Percentiles rank a stretch among this genome's conserved stretches.
Conservation (phyloP, 148 eudicot species). For the Polygonum maritimum region DNA sequence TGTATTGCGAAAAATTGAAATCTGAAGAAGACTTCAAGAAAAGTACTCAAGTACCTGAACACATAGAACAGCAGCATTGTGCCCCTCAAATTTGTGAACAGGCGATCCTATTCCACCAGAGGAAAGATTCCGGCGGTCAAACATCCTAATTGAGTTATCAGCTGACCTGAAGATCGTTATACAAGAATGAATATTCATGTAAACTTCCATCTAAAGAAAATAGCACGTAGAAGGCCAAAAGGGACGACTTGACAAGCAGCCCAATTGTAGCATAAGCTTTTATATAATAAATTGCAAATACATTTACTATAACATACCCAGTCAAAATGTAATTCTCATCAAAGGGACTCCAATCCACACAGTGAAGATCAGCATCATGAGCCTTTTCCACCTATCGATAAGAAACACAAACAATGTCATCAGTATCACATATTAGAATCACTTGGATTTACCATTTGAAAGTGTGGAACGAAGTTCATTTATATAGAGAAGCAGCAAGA, state of each 20-base stretch:
- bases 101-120: conserved; percentile 62
- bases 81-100: conserved; percentile 81
- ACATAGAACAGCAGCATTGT: conserved; percentile 84
- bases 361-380: conserved; percentile 91
- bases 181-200: not conserved
- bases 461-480: not conserved
- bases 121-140: conserved; percentile 70
- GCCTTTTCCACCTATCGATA: conserved; percentile 79
- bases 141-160: conserved; percentile 71
- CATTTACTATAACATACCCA: conserved; percentile 42
- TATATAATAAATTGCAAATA: conserved; percentile 4
- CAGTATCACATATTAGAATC: not conserved
- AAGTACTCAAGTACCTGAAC: conserved; percentile 51
- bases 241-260: not conserved
- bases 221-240: not conserved
- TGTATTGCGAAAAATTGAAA: not conserved
- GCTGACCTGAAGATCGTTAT: conserved; percentile 60
- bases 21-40: not conserved
- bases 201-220: not conserved
- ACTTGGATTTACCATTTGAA: not conserved
- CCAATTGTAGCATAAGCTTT: not conserved
- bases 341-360: conserved; percentile 95
- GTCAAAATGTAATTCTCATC: conserved; percentile 80
- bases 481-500: not conserved
- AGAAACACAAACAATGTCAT: conserved; percentile 3